phyloP scores from a whole-genome alignment of 2,329 filamentous ascomycete species.

The Sordariomycetes sp. region DNA sequence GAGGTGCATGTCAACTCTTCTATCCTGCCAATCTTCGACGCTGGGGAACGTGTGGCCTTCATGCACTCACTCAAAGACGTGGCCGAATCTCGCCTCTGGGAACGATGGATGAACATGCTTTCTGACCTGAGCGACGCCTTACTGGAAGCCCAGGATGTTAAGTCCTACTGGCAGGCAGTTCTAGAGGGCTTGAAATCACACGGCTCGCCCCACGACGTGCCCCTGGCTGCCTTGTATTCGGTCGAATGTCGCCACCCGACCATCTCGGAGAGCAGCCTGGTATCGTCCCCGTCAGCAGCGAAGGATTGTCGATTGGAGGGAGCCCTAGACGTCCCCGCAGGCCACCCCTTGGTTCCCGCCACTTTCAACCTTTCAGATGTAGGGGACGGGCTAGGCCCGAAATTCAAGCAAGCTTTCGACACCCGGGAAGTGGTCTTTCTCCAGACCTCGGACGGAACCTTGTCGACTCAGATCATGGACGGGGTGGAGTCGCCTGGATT shows the following conservation, averaged over 20 bases:
- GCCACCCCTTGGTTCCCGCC: conserved; percentile 28
- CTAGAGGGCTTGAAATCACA: conserved; percentile 31
- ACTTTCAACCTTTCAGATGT: conserved; percentile 23
- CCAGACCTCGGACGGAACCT: conserved; percentile 34
- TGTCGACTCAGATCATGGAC: conserved; percentile 46
- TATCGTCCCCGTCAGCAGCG: conserved; percentile 17
- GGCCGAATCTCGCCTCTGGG: conserved; percentile 35
- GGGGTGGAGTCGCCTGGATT: conserved; percentile 54
- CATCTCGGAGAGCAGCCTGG: conserved; percentile 10
- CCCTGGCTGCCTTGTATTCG: conserved; percentile 39
- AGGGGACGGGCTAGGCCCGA: conserved; percentile 24
- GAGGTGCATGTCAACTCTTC: conserved; percentile 39
- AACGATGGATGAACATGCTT: conserved; percentile 36
- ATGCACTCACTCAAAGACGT: conserved; percentile 35
- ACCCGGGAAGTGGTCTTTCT: conserved; percentile 27
- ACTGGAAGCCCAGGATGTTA: conserved; percentile 28
- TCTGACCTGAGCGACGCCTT: conserved; percentile 34
- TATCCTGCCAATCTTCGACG: conserved; percentile 15
- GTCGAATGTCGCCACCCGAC: conserved; percentile 27
- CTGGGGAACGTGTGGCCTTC: conserved; percentile 30
- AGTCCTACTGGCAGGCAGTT: conserved; percentile 35
- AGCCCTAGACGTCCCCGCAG: conserved; percentile 31
- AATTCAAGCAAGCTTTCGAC: conserved; percentile 26
- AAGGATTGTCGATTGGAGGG: conserved; percentile 28
- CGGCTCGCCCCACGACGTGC: conserved; percentile 35